Evolutionary conservation across 768 basidiomycete genomes (phyloP), one percentile per base, ranked within the genome.

Genomic region (Gloeophyllum trabeum): DNA sequence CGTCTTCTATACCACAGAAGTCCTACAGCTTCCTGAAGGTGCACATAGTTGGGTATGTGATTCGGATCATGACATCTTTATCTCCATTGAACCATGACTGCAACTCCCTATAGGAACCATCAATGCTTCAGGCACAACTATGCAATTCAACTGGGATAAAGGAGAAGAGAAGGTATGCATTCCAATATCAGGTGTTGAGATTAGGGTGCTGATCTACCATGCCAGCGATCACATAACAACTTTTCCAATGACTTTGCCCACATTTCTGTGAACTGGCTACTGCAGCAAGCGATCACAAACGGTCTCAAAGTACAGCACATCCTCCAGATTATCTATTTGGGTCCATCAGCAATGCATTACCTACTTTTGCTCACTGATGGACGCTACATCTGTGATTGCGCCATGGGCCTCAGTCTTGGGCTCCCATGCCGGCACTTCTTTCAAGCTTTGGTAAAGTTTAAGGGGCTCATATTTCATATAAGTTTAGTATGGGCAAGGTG

Each of bases 361-460:
- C 19, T 65, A 2, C 54, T 50, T 4, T 24, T 63, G 21, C 44
- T 65, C 1, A 25, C 50, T 4, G 46, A 56, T 34, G 46, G 50
- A 10, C 39, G 45, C 14, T 58, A 59, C 41, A 37, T 62, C 0
- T 65, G 63, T 47, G 60, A 65, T 38, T 65, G 61, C 36, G 56
- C 55, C 26, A 62, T 61, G 58, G 55, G 57, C 2, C 41, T 52
- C 10, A 63, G 57, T 44, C 45, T 61, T 3, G 59, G 60, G 3
- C 35, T 64, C 5, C 59, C 57, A 4, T 65, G 61, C 39, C 53
- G 53, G 2, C 62, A 63, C 40, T 62, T 55, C 42, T 61, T 59
- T 42, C 46, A 48, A n/a, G 54, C 50, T 1, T 50, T 57, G 24
- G 43, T 41, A 1, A 30, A 26, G 1, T 45, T 59, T 21, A 43